These are phyloP conservation scores for Brasilioporus rufonigricans DNA, from an alignment of 768 basidiomycete genomes.

Conservation along the genomic window DNA sequence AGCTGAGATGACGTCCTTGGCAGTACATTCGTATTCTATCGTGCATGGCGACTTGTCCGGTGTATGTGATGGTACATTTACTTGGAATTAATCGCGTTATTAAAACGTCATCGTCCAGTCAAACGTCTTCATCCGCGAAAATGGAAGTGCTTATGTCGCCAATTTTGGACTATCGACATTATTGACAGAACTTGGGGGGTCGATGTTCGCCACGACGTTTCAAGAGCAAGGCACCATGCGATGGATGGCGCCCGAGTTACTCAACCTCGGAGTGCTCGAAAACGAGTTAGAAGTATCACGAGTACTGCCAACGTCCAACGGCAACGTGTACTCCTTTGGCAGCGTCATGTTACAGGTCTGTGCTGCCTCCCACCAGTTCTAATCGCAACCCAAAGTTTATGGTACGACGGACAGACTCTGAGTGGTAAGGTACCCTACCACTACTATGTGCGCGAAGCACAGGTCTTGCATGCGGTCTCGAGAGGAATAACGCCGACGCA, in stretches of 20 bases:
- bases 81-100: no score
- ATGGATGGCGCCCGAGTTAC: conserved; percentile 3
- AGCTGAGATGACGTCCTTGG: neutral
- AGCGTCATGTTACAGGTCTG: conserved; percentile 2
- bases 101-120: neutral
- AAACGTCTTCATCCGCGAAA: neutral
- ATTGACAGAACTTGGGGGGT: neutral
- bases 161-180: conserved; percentile 10
- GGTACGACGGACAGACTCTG: neutral
- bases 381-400: no score
- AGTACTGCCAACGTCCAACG: neutral
- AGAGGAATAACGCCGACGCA: neutral
- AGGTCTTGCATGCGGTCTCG: conserved; percentile 7
- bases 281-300: neutral
- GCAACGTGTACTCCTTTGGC: conserved; percentile 4
- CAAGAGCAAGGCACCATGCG: neutral
- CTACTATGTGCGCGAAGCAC: conserved; percentile 6
- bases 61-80: conserved; percentile 3
- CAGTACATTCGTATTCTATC: conserved; percentile 1
- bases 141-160: neutral
- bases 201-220: conserved; percentile 1
- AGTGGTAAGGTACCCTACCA: conserved; percentile 15
- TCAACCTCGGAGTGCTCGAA: neutral
- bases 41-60: conserved; percentile 12
- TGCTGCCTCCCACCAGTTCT: no score